These are phyloP conservation scores for Astrothelium subdiscretum DNA, from an alignment of 495 filamentous ascomycete genomes.

Conservation along the genomic window DNA sequence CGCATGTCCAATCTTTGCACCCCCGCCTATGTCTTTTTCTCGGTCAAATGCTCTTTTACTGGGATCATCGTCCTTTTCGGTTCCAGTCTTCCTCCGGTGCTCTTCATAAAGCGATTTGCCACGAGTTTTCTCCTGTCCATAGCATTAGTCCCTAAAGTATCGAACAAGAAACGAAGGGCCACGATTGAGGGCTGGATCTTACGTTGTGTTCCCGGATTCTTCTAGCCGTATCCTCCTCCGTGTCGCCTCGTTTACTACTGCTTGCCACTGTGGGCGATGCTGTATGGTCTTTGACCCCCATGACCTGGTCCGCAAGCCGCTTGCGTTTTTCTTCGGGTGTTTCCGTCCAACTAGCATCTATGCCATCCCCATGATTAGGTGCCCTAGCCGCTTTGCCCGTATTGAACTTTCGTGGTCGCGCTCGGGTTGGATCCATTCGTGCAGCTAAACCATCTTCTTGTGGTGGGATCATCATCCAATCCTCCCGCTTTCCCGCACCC, in stretches of 20 bases:
- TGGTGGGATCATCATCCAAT: constrained; percentile 92
- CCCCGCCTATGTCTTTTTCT: constrained; percentile 86
- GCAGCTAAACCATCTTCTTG: constrained; percentile 47
- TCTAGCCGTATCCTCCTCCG: constrained; percentile 37
- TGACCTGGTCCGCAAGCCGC: constrained; percentile 70
- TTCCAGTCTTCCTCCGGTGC: constrained; percentile 34
- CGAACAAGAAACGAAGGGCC: background rate
- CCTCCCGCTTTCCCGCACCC: constrained; percentile 46
- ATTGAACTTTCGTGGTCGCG: constrained; percentile 74
- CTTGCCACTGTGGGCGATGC: constrained; percentile 18
- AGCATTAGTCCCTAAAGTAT: constrained; percentile 4
- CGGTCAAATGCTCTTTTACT: constrained; percentile 78
- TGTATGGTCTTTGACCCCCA: constrained; percentile 51
- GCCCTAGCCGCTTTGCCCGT: constrained; percentile 50
- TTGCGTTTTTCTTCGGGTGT: constrained; percentile 79
- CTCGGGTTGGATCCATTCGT: constrained; percentile 72
- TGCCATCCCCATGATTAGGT: constrained; percentile 24
- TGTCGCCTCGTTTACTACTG: background rate
- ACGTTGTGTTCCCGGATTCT: constrained; percentile 50
- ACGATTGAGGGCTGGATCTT: constrained; percentile 4
- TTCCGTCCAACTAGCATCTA: constrained; percentile 75
- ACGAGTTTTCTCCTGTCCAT: constrained; percentile 44
- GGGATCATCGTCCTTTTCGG: constrained; percentile 75
- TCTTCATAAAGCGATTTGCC: constrained; percentile 54
- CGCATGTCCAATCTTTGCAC: constrained; percentile 56